These are phyloP conservation scores for Cordyceps cicadae DNA, from an alignment of 2,329 filamentous ascomycete genomes.

Conservation along the genomic window DNA sequence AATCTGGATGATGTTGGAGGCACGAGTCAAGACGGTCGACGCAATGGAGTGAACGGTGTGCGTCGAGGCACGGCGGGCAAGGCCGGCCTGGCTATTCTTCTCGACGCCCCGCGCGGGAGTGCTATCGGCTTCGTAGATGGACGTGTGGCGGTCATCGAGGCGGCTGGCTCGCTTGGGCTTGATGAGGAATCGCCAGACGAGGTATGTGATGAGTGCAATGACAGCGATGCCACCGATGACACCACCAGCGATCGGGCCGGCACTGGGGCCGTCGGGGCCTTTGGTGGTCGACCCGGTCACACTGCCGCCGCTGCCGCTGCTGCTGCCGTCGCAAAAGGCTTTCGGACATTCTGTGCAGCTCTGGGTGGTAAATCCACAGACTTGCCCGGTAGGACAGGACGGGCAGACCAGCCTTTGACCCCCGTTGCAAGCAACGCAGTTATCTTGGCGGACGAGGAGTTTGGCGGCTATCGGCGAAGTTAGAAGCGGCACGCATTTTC, in stretches of 20 bases:
- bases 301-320: conserved; percentile 14
- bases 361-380: conserved; percentile 37
- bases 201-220: conserved; percentile 65
- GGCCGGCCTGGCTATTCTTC: conserved; percentile 35
- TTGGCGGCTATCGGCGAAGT: conserved; percentile 10
- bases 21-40: conserved; percentile 87
- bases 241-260: conserved; percentile 84
- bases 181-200: conserved; percentile 83
- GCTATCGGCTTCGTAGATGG: conserved; percentile 49
- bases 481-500: background rate
- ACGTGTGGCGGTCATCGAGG: conserved; percentile 24
- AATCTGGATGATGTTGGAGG: conserved; percentile 98
- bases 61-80: conserved; percentile 61
- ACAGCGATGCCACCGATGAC: conserved; percentile 77
- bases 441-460: conserved; percentile 32
- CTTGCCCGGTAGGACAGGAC: conserved; percentile 31
- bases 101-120: conserved; percentile 34
- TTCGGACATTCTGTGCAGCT: conserved; percentile 40
- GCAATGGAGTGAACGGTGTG: conserved; percentile 88
- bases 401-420: conserved; percentile 36
- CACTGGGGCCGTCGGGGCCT: conserved; percentile 47
- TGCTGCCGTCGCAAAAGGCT: conserved; percentile 34
- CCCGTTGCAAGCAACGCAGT: conserved; percentile 40
- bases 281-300: conserved; percentile 27
- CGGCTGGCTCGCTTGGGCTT: conserved; percentile 63